Base-by-base conservation (phyloP, 2,329 filamentous ascomycete species). In the Claviceps arundinis region DNA sequence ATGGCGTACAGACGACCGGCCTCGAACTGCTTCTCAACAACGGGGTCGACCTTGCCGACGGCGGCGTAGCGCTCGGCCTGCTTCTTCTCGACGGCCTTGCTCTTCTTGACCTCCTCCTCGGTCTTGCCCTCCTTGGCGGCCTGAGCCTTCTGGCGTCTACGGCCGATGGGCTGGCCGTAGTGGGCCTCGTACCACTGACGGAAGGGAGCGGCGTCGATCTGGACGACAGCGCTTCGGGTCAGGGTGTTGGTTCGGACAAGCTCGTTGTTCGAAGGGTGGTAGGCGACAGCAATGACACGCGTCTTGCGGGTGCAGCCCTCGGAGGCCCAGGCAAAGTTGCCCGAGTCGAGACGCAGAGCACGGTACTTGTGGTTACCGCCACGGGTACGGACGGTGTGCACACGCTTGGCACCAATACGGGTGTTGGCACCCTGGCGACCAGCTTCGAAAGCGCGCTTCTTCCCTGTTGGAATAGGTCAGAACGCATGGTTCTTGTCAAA, bases 251-350 rank as follows among this genome's bases (percentile, higher is more conserved):
- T 98, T 71, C 93, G 93, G 81, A 98, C 90, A 66, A 98, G 84
- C 80, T 98, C 93, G 89, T 98, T 98, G 90, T 98, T 98, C 73
- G 91, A 96, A 59, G 93, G 94, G 78, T 98, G 94, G 87, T 89
- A 98, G 72, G 85, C 86, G 77, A 98, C 94, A 68, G 80, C 89
- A 73, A 98, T 96, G 73, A 98, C 87, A 81, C 94, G 93, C 76
- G 88, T 89, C 85, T 98, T 98, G 84, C 93, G 91, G 76, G 91
- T 87, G 75, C 89, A 80, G 70, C 91, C 90, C 82, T 98, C 93
- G 62, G 89, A 96, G 68, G 88, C 91, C 93, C 93, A 98, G 68
- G 90, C 90, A 78, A 97, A 98, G 85, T 98, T 98, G 73, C 93
- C 93, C 62, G 89, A 85, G 73, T 98, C 93, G 78, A 98, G 87